Evolutionary conservation across 192 early-diverging fungal genomes (phyloP).

Genomic region (Backusella circina): DNA sequence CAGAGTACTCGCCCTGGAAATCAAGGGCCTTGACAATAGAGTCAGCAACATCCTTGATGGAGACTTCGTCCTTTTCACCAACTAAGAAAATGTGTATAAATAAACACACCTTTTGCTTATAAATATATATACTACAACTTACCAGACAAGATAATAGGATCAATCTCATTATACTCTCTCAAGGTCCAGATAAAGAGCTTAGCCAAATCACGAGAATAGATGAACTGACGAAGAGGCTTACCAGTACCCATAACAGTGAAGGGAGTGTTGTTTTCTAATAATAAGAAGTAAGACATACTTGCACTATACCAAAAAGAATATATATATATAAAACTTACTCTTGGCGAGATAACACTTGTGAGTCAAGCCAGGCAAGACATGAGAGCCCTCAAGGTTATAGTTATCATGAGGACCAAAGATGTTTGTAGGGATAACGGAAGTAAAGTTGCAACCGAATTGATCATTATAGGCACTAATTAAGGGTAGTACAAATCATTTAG

Average conservation of each 20-base stretch:
- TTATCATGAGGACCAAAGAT: slow-evolving; percentile 82
- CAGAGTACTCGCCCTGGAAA: slow-evolving; percentile 58
- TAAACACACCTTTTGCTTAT: background rate
- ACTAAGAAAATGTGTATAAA: slow-evolving; percentile 37
- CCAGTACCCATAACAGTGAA: slow-evolving; percentile 74
- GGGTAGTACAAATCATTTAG: background rate
- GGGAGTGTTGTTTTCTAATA: slow-evolving; percentile 62
- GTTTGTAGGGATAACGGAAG: slow-evolving; percentile 80
- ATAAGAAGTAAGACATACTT: background rate
- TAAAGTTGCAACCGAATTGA: slow-evolving; percentile 77
- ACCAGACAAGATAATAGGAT: slow-evolving; percentile 82
- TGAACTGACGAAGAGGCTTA: slow-evolving; percentile 78
- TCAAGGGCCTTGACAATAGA: slow-evolving; percentile 66
- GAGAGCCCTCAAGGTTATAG: slow-evolving; percentile 74
- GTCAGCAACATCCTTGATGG: slow-evolving; percentile 74
- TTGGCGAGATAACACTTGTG: slow-evolving; percentile 84
- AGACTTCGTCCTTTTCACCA: slow-evolving; percentile 72
- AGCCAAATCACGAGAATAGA: slow-evolving; percentile 78
- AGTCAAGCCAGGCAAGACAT: slow-evolving; percentile 75
- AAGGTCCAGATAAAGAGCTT: slow-evolving; percentile 79
- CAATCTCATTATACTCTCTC: slow-evolving; percentile 74
- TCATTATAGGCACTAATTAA: slow-evolving; percentile 64
- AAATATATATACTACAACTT: background rate
- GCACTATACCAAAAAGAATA: too few species aligned
- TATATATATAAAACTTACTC: slow-evolving; percentile 39